Conservation (phyloP, 1,284 basidiomycete genomes). For the Athelia sp. region DNA sequence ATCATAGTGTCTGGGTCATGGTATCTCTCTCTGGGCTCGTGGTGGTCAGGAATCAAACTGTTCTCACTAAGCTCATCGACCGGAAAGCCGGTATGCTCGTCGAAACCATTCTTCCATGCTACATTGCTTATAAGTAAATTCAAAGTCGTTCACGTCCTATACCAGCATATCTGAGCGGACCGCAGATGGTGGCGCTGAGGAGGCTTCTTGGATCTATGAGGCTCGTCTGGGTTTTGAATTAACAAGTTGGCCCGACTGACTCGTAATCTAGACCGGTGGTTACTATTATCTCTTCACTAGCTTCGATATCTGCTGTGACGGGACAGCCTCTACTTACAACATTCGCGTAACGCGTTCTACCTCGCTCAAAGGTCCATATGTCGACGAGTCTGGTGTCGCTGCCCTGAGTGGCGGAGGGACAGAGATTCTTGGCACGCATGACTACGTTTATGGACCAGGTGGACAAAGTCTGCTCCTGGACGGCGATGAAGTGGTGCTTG, state of each 20-base stretch:
- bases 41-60: background rate
- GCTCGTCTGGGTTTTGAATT: background rate
- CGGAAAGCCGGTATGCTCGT: conserved; percentile 16
- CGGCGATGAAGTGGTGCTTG: conserved; percentile 31
- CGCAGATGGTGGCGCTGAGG: conserved; percentile 16
- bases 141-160: conserved; percentile 9
- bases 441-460: conserved; percentile 43
- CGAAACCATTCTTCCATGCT: background rate
- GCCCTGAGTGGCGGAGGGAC: conserved; percentile 50
- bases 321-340: conserved; percentile 51
- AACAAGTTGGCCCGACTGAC: background rate
- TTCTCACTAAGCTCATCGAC: conserved; percentile 13
- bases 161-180: conserved; percentile 20
- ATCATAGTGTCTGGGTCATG: conserved; percentile 5
- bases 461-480: conserved; percentile 35
- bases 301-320: conserved; percentile 53
- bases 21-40: conserved; percentile 12
- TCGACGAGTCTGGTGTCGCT: conserved; percentile 41
- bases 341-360: conserved; percentile 48
- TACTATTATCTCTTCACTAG: conserved; percentile 55
- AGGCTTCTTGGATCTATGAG: conserved; percentile 11
- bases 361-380: conserved; percentile 25
- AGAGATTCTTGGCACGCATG: conserved; percentile 44
- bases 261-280: conserved; percentile 16
- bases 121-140: background rate